phyloP scores from a whole-genome alignment of 1,284 basidiomycete species.

The Ustilago cynodontis region DNA sequence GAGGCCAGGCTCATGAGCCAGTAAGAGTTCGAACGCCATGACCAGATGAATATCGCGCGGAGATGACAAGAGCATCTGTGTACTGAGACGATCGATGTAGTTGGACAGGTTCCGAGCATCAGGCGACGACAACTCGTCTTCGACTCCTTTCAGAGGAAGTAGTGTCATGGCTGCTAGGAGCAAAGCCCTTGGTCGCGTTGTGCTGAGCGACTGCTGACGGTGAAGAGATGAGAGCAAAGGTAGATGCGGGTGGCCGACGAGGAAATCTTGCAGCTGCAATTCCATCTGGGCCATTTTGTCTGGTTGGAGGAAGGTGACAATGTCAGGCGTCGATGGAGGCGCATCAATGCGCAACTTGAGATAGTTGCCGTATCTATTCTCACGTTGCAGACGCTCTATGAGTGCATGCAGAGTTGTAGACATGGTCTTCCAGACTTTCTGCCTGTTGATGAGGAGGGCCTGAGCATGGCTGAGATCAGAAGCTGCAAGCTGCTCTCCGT shows the following conservation, averaged over 20 bases:
- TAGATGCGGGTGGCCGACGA: constrained; percentile 34
- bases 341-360: constrained; percentile 22
- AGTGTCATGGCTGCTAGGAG: constrained; percentile 30
- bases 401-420: constrained; percentile 14
- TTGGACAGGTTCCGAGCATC: constrained; percentile 17
- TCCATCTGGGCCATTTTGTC: constrained; percentile 4
- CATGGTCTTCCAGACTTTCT: constrained; percentile 22
- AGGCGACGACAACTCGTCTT: constrained; percentile 17
- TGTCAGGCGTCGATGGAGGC: constrained; percentile 24
- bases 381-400: constrained; percentile 17
- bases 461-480: constrained; percentile 25
- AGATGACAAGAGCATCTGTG: constrained; percentile 27
- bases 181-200: constrained; percentile 19
- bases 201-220: constrained; percentile 2
- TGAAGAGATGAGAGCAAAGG: constrained; percentile 15
- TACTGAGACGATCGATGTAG: constrained; percentile 27
- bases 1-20: constrained; percentile 36
- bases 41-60: constrained; percentile 27
- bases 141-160: constrained; percentile 5
- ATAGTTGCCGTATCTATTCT: constrained; percentile 16
- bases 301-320: constrained; percentile 10
- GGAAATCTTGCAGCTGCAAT: constrained; percentile 17
- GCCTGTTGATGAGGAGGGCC: constrained; percentile 16
- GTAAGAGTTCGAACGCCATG: constrained; percentile 35
- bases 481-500: constrained; percentile 20